Evolutionary conservation across 768 basidiomycete genomes (phyloP).

Genomic region (Naganishia vaughanmartiniae): DNA sequence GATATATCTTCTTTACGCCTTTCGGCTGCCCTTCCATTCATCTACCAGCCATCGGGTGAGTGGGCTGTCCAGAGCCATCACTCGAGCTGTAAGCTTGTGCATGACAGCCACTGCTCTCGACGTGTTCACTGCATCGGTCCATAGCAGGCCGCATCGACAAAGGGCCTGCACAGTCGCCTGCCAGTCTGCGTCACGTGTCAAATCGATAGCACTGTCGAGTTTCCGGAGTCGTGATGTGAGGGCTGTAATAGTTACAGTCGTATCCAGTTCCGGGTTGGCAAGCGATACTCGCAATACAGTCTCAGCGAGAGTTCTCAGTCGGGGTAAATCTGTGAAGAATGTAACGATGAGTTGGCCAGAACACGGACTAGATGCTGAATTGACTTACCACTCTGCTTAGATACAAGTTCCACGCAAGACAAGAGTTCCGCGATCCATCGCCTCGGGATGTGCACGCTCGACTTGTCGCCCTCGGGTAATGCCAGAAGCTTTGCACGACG

Average conservation of each 20-base stretch:
- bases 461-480: slow-evolving; percentile 7
- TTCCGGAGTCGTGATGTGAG: slow-evolving; percentile 11
- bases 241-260: background rate
- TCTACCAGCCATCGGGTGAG: slow-evolving; percentile 1
- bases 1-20: background rate
- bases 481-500: slow-evolving; percentile 4
- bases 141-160: slow-evolving; percentile 17
- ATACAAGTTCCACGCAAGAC: slow-evolving; percentile 3
- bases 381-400: slow-evolving; percentile 10
- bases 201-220: slow-evolving; percentile 7
- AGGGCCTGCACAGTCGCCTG: slow-evolving; percentile 3
- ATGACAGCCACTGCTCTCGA: slow-evolving; percentile 8
- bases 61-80: background rate
- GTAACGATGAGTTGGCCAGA: background rate
- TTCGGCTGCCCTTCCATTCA: slow-evolving; percentile 11
- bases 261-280: slow-evolving; percentile 14
- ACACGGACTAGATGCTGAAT: background rate
- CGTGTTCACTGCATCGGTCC: slow-evolving; percentile 7
- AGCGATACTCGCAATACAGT: slow-evolving; percentile 8
- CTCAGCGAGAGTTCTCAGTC: slow-evolving; percentile 10
- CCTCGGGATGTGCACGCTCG: slow-evolving; percentile 7
- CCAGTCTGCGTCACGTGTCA: slow-evolving; percentile 1
- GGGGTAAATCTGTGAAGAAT: background rate
- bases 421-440: slow-evolving; percentile 17
- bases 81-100: slow-evolving; percentile 4